Base-by-base conservation (phyloP, 2,329 filamentous ascomycete genomes). In the Lasiodiplodia sp. region DNA sequence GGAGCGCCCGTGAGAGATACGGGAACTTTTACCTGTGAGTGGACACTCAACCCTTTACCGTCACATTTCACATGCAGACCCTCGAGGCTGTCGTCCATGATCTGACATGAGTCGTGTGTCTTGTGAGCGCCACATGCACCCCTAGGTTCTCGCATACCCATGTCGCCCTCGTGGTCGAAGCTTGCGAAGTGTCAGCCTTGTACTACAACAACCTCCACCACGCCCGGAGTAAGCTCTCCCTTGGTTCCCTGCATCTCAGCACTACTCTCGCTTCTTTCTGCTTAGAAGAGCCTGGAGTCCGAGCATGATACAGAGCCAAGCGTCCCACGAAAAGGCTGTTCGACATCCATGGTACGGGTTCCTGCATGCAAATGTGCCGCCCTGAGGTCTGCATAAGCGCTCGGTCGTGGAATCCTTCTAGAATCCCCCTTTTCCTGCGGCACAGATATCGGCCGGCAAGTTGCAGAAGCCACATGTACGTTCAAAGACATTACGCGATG, bases 371-470 rank as follows among this genome's bases (percentile, higher is more conserved):
- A 64, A 16, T 31, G 60, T 25, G 34, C 44, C 40, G 14, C 14
- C 14, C 38, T 47, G 37, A 25, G 31, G 38, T 12, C 28, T 25
- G 60, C 60, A 64, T 64, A 53, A 53, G 60, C 60, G 60, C 44
- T 25, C 60, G 60, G 60, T 21, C 47, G 47, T 64, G 60, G 60
- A 64, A 64, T 64, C 47, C 28, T 64, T 64, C 60, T 64, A 28
- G 60, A 64, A 64, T 28, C 16, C 28, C 10, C 28, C 18, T 23
- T 64, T 14, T 4, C 44, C 21, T n/a, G 21, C 37, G n/a, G 14
- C 10, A 31, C 21, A n/a, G 47, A 31, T 23, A 47, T 23, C 57
- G 38, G 38, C 28, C 37, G 31, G 12, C 31, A 21, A 1, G 47
- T 31, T 34, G 23, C 40, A 52, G n/a, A 14, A 49, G 12, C n/a